A percentile compares a stretch with the other conserved stretches of the same genome.
Conservation (phyloP, 108 stramenopile genomes). For the Nitzschia palea region DNA sequence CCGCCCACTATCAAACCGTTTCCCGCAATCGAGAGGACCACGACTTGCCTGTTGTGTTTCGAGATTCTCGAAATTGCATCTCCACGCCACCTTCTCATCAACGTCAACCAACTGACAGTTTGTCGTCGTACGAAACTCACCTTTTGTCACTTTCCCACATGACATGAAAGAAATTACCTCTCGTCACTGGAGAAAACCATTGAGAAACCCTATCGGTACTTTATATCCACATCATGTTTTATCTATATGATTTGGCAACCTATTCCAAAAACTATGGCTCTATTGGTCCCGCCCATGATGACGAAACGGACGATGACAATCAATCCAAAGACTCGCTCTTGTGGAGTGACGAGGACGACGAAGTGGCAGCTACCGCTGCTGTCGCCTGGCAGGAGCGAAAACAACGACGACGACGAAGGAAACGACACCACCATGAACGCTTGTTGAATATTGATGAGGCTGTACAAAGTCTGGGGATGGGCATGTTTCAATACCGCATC, state of each 20-base stretch:
- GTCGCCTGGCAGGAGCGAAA: neutral
- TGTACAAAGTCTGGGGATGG: constrained; percentile 46
- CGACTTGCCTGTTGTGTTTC: too few relatives aligned
- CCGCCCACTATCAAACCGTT: too few relatives aligned
- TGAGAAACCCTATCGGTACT: too few relatives aligned
- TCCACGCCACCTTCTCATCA: too few relatives aligned
- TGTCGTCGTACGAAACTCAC: too few relatives aligned
- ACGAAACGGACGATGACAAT: constrained; percentile 9
- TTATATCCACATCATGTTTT: too few relatives aligned
- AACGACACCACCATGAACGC: neutral
- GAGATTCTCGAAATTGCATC: too few relatives aligned
- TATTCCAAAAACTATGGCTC: constrained; percentile 7
- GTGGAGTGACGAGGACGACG: constrained; percentile 1
- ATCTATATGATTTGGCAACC: constrained; percentile 10
- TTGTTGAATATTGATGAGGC: constrained; percentile 38
- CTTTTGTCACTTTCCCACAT: too few relatives aligned
- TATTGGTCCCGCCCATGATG: neutral
- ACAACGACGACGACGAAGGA: neutral
- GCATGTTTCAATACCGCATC: constrained; percentile 49
- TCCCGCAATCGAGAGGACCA: too few relatives aligned
- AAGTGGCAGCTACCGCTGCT: neutral
- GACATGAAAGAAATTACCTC: too few relatives aligned
- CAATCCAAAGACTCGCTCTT: constrained; percentile 26
- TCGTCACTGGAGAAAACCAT: too few relatives aligned
- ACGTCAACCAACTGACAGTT: too few relatives aligned